These are phyloP conservation scores for Urostyla sp. DNA, from an alignment of 73 alveolate species.

Conservation along the genomic window DNA sequence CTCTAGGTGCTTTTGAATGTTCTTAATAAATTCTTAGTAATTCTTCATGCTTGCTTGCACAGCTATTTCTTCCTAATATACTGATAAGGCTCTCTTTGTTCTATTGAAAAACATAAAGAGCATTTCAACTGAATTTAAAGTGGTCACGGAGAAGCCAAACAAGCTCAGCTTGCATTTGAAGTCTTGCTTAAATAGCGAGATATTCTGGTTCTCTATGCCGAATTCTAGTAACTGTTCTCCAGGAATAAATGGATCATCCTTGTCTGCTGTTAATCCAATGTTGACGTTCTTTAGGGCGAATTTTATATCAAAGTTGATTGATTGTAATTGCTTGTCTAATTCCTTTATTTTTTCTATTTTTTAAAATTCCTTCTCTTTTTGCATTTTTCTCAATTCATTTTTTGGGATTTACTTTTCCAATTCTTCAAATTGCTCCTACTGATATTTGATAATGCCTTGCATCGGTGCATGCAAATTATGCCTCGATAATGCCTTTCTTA, in stretches of 20 bases:
- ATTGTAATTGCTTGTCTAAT: conserved; percentile 9
- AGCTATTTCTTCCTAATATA: conserved; percentile 24
- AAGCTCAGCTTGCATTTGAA: conserved; percentile 31
- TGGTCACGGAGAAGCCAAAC: conserved; percentile 40
- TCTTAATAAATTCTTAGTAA: conserved; percentile 30
- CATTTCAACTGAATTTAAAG: conserved; percentile 40
- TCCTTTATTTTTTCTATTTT: conserved; percentile 14
- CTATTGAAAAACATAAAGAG: conserved; percentile 39
- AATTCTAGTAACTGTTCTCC: conserved; percentile 6
- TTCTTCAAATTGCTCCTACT: neutral
- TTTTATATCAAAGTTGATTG: conserved; percentile 26
- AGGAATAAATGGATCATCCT: conserved; percentile 28
- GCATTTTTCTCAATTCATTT: neutral
- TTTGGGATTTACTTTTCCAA: conserved; percentile 26
- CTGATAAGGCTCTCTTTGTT: neutral
- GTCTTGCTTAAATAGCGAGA: conserved; percentile 6
- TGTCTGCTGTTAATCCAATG: conserved; percentile 46
- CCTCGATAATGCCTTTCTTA: conserved; percentile 1
- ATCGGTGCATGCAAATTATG: neutral
- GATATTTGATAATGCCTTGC: neutral
- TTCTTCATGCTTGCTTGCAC: conserved; percentile 6
- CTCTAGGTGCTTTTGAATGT: conserved; percentile 2
- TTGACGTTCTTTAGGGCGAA: conserved; percentile 1
- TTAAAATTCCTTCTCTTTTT: conserved; percentile 12
- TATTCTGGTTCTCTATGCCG: conserved; percentile 38